phyloP scores from a whole-genome alignment of 495 filamentous ascomycete species.

The Annulohypoxylon stygium region DNA sequence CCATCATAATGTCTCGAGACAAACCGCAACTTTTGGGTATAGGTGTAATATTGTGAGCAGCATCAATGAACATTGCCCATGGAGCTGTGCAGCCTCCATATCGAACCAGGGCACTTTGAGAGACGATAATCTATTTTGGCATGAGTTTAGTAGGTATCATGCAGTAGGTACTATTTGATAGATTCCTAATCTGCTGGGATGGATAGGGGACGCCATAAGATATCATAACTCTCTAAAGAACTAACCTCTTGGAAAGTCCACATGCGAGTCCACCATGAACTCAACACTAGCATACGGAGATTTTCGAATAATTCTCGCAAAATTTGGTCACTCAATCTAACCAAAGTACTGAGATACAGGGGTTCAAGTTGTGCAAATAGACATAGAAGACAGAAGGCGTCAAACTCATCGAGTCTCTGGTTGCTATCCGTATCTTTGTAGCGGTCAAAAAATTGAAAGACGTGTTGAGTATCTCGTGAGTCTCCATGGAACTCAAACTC shows the following conservation, averaged over 20 bases:
- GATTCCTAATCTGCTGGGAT: too few species aligned
- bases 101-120: not conserved
- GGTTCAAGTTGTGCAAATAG: not conserved
- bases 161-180: too few species aligned
- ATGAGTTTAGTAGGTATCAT: not conserved
- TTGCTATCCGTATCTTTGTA: not conserved
- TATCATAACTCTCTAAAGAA: not conserved
- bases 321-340: not conserved
- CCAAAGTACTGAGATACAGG: not conserved
- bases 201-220: not conserved
- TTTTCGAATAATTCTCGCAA: not conserved
- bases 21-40: not conserved
- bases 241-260: not conserved
- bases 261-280: constrained; percentile 12
- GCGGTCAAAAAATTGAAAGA: not conserved
- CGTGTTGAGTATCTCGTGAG: not conserved
- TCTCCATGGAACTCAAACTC: not conserved
- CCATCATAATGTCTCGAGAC: not conserved
- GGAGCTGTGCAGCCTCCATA: not conserved
- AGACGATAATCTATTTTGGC: not conserved
- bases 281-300: constrained; percentile 5
- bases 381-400: not conserved
- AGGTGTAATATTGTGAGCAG: not conserved
- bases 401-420: not conserved
- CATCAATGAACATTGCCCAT: not conserved